Base-by-base conservation (phyloP, 2,329 filamentous ascomycete species). In the Colletotrichum magnum region DNA sequence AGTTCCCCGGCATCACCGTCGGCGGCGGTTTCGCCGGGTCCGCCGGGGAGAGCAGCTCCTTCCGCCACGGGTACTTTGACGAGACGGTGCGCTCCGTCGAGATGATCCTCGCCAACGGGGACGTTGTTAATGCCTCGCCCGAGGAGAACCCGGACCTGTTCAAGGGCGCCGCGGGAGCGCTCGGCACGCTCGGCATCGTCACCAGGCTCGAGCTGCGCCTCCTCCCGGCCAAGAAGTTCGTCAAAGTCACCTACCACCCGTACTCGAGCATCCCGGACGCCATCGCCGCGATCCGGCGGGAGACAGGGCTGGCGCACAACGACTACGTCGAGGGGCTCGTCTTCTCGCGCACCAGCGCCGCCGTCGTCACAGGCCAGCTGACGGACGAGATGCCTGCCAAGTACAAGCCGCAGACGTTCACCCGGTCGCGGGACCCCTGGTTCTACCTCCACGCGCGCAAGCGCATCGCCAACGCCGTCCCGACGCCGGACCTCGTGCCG, bases 281-380 rank as follows among this genome's bases (percentile, higher is more conserved):
- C 60, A 72, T 80, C 36, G 72, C 77, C n/a, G 81, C 80, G 32
- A 82, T 91, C 41, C 79, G 85, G 62, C 77, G 83, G 2, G 83
- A 82, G 67, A 79, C 81, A 0, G 77, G 71, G 0, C 78, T 80
- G n/a, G 63, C 75, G 0, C 74, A 77, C 0, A 81, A 85, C 36
- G 90, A 94, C 69, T 94, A 90, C 72, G 83, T 95, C 2, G 92
- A 94, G 68, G 91, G 86, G 1, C 91, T 94, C 51, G 81, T 90
- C n/a, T 93, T 88, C 75, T 85, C 88, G 0, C 79, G 80, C 15
- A 80, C 82, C 18, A 82, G 81, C 6, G 87, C 88, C 0, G 84
- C 92, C 1, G 79, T 93, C 51, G 91, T 91, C 76, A 83, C 85
- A 0, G 92, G 92, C 0, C 82, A 81, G 10, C 79, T 92, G 16